Evolutionary conservation across 2,329 filamentous ascomycete genomes (phyloP), one percentile per base, ranked within the genome.

Genomic region (Trichoderma koningiopsis): DNA sequence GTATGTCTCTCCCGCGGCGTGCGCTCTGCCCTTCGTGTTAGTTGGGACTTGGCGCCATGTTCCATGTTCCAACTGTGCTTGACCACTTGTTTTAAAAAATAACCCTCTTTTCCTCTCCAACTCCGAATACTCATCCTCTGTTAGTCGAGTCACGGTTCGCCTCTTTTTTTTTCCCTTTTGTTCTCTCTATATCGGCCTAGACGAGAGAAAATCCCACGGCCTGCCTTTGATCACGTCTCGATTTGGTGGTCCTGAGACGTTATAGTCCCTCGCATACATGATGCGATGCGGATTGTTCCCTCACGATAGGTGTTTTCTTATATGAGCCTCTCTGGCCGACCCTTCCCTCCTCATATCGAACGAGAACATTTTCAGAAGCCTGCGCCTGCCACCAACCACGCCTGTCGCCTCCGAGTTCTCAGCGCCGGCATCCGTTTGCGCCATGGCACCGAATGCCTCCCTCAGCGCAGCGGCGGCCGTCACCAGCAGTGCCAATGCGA

Each of bases 401-500:
- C 70, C 61, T 57, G 63, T 60, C 60, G 62, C 35, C 35, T 55
- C 60, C 60, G 65, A 29, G 37, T 40, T 58, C 43, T 66, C 60
- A 68, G 31, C 47, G 67, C 55, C 57, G 68, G 47, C 27, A 40
- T 69, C 47, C 64, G 40, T 71, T 68, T 69, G 66, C 75, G 75
- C 71, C 71, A 83, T 83, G 81, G 82, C 80, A 69, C 78, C 82
- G 70, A 78, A 77, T 57, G 77, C 81, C 72, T 81, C 77, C 68
- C 76, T 79, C 70, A 77, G 77, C 74, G 77, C 79, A 64, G 79
- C 77, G 61, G 77, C 76, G 56, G 75, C 75, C 62, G 80, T 76
- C 72, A 75, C 76, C 59, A 78, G 77, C 59, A 85, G 83, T 75
- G 79, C 82, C 71, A 84, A 83, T 79, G 80, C 80, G 69, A 87